These are phyloP conservation scores for Paraleonurus japonicus DNA, from an alignment of 257 asterid genomes.

Conservation along the genomic window DNA sequence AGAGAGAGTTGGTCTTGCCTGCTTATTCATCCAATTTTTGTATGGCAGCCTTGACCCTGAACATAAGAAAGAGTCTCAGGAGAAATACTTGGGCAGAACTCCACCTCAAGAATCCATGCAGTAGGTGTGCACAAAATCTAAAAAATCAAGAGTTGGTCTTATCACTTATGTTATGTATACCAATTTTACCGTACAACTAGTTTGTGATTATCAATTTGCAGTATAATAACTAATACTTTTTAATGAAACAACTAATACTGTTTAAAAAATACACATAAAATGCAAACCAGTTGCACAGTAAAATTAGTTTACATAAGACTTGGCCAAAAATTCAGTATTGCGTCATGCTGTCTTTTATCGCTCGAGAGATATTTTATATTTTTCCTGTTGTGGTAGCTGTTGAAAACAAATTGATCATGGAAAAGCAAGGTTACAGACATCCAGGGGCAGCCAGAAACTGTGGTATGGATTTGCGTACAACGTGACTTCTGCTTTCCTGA, in stretches of 20 bases:
- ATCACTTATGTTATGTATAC: too few species aligned
- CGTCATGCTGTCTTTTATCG: background rate
- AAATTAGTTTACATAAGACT: too few species aligned
- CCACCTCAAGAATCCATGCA: conserved; percentile 53
- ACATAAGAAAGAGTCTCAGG: conserved; percentile 83
- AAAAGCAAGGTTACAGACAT: background rate
- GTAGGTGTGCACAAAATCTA: conserved; percentile 37
- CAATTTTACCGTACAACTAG: too few species aligned
- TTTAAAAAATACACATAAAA: too few species aligned
- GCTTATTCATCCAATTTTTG: conserved; percentile 8
- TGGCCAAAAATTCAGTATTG: too few species aligned
- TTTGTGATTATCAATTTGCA: too few species aligned
- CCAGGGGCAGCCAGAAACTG: conserved; percentile 14
- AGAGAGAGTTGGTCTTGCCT: background rate
- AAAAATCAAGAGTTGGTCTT: background rate
- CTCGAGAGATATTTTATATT: background rate
- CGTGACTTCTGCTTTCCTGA: background rate
- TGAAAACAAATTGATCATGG: conserved; percentile 12
- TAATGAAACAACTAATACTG: too few species aligned
- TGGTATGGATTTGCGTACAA: background rate
- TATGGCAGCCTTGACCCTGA: conserved; percentile 93
- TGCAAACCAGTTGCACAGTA: too few species aligned
- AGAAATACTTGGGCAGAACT: conserved; percentile 73
- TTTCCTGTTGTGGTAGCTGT: conserved; percentile 18
- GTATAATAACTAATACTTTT: too few species aligned